Conservation (phyloP, 2,329 filamentous ascomycete genomes). For the Exophiala sp. region DNA sequence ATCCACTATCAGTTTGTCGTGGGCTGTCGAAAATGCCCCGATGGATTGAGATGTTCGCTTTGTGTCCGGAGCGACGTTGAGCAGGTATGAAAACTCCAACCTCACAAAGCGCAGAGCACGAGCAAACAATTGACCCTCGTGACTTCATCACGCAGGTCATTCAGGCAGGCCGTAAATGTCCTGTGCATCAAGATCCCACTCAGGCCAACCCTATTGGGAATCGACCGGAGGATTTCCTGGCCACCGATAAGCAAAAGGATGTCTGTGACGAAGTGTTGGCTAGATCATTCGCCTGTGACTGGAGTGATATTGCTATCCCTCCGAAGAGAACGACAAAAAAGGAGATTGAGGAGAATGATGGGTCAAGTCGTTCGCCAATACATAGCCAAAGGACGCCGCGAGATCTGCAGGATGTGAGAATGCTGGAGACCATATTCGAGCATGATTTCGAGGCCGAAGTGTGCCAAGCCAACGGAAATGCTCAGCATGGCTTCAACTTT, state of each 20-base stretch:
- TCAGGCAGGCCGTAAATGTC: conserved; percentile 18
- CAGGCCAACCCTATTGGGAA: conserved; percentile 18
- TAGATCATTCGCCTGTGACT: conserved; percentile 9
- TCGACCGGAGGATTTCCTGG: conserved; percentile 25
- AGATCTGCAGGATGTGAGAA: conserved; percentile 10
- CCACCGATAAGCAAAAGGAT: conserved; percentile 15
- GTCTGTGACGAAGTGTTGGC: conserved; percentile 15
- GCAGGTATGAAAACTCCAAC: conserved; percentile 15
- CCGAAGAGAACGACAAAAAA: neutral
- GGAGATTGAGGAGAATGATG: neutral
- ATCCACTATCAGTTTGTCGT: conserved; percentile 25
- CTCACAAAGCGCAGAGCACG: no score
- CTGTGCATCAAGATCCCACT: conserved; percentile 18
- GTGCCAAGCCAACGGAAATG: neutral
- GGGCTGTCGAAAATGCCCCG: conserved; percentile 16
- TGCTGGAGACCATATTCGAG: conserved; percentile 3
- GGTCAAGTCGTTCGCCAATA: neutral
- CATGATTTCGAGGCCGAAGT: neutral
- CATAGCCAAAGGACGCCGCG: conserved; percentile 14
- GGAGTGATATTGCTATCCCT: conserved; percentile 14
- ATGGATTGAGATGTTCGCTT: conserved; percentile 20
- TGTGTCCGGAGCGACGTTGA: conserved; percentile 10
- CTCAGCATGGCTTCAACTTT: neutral
- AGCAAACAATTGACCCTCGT: neutral
- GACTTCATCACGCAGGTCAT: conserved; percentile 10